phyloP scores from a whole-genome alignment of 345 rosid species.

The Melaleuca alternifolia region DNA sequence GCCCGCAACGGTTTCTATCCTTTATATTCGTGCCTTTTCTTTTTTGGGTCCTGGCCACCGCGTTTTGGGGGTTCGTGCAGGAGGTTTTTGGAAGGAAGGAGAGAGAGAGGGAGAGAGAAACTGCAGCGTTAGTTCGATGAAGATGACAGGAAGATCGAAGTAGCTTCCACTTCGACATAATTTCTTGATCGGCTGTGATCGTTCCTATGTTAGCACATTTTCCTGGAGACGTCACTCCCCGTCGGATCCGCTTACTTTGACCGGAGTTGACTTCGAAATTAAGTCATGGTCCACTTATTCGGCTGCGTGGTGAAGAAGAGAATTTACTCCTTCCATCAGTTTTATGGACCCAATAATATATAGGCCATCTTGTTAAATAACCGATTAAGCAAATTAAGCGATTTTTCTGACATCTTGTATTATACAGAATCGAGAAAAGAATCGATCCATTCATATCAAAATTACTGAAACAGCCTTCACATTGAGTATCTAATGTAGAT shows the following conservation, averaged over 20 bases:
- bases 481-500: too few relatives aligned
- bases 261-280: not conserved
- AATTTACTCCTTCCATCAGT: too few relatives aligned
- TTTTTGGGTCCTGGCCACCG: not conserved
- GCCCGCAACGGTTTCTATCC: not conserved
- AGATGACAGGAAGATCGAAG: constrained; percentile 2
- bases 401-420: not conserved
- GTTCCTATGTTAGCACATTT: not conserved
- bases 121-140: constrained; percentile 16
- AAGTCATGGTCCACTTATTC: not conserved
- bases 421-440: not conserved
- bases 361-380: not conserved
- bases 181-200: not conserved
- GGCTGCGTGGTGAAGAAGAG: not conserved
- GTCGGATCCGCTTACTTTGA: not conserved
- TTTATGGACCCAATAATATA: too few relatives aligned
- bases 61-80: constrained; percentile 4
- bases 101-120: constrained; percentile 3
- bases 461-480: too few relatives aligned
- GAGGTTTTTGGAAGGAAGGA: not conserved
- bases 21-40: not conserved
- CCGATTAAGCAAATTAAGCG: not conserved
- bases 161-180: not conserved
- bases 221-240: not conserved
- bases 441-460: not conserved